Percentiles rank a stretch among this genome's conserved stretches.
phyloP scores from a whole-genome alignment of 2,329 filamentous ascomycete species.

The Setomelanomma holmii region DNA sequence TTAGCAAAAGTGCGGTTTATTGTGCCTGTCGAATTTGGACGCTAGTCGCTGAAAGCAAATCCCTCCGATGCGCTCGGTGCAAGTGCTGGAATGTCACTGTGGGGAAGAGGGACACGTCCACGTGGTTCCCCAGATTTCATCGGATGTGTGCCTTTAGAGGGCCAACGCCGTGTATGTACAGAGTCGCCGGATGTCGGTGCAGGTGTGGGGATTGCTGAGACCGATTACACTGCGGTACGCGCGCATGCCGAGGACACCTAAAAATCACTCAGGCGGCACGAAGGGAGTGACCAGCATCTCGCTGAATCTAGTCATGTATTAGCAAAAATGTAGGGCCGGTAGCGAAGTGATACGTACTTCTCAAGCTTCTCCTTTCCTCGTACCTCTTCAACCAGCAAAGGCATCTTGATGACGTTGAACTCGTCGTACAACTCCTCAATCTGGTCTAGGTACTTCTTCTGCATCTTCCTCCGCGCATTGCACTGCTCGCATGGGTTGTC shows the following conservation, averaged over 20 bases:
- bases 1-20: slow-evolving; percentile 8
- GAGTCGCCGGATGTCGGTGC: slow-evolving; percentile 1
- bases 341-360: slow-evolving; percentile 55
- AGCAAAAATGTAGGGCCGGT: slow-evolving; percentile 8
- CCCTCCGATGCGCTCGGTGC: slow-evolving; percentile 8
- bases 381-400: slow-evolving; percentile 92
- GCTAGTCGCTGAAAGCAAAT: slow-evolving; percentile 15
- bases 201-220: neutral
- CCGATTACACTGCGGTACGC: neutral
- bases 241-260: neutral
- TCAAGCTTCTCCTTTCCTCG: slow-evolving; percentile 93
- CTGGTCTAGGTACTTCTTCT: slow-evolving; percentile 98
- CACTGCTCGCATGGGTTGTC: slow-evolving; percentile 92
- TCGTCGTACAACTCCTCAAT: slow-evolving; percentile 98
- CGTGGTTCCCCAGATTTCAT: slow-evolving; percentile 3
- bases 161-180: neutral
- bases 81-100: slow-evolving; percentile 3
- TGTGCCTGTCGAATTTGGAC: slow-evolving; percentile 1
- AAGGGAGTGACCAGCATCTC: slow-evolving; percentile 82
- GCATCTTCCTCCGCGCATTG: slow-evolving; percentile 94
- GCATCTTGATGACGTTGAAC: slow-evolving; percentile 99
- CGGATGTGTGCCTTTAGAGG: neutral
- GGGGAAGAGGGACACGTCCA: slow-evolving; percentile 3
- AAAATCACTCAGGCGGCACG: slow-evolving; percentile 64
- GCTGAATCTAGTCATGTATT: slow-evolving; percentile 64